Percentiles rank a stretch among this genome's conserved stretches.
These are phyloP conservation scores for Epichloe uncinata DNA, from an alignment of 2,329 filamentous ascomycete species.

Conservation along the genomic window DNA sequence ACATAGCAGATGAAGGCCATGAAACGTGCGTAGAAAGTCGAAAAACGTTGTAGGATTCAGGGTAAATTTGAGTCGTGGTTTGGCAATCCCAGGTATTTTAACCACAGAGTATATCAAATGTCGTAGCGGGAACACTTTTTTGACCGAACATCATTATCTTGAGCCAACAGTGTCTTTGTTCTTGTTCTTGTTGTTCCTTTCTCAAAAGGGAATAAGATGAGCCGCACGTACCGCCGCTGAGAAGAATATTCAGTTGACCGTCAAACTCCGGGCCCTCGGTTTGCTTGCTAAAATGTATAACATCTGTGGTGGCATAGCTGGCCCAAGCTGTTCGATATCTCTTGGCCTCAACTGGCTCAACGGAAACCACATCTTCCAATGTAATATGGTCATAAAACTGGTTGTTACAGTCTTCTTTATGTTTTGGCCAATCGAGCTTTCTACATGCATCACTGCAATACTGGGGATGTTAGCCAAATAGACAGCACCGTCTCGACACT, in stretches of 20 bases:
- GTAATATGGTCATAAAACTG: not conserved
- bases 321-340: conserved; percentile 7
- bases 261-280: conserved; percentile 14
- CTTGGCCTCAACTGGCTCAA: not conserved
- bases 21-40: not conserved
- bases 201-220: not conserved
- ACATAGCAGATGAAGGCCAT: not conserved
- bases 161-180: too few relatives aligned
- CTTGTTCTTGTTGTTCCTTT: too few relatives aligned
- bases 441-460: not conserved
- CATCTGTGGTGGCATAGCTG: conserved; percentile 12
- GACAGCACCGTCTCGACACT: not conserved
- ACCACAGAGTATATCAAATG: conserved; percentile 14
- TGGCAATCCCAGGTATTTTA: conserved; percentile 10
- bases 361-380: not conserved
- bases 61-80: conserved; percentile 5
- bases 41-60: conserved; percentile 6
- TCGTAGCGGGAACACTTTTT: conserved; percentile 11
- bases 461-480: not conserved
- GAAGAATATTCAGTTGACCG: conserved; percentile 10
- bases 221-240: conserved; percentile 11
- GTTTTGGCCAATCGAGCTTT: not conserved
- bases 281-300: conserved; percentile 12
- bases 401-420: not conserved
- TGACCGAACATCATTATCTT: too few relatives aligned